Conservation (phyloP, 495 filamentous ascomycete species). For the Oidiodendron maius region DNA sequence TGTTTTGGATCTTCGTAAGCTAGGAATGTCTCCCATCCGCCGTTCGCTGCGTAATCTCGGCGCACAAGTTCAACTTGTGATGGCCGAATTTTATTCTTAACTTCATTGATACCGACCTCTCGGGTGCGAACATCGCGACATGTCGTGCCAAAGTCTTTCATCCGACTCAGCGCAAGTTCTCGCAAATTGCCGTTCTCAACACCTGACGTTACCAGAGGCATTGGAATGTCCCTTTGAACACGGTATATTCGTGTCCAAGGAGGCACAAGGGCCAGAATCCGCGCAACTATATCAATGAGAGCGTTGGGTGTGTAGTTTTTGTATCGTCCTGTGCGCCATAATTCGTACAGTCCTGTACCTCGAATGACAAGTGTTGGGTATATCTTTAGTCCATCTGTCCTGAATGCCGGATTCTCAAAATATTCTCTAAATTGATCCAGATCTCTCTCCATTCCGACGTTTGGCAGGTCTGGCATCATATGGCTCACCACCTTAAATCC, state of each 20-base stretch:
- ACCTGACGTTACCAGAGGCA: slow-evolving; percentile 93
- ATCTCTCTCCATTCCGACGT: slow-evolving; percentile 97
- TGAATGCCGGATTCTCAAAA: slow-evolving; percentile 92
- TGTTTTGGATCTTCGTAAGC: slow-evolving; percentile 98
- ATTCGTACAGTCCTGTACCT: slow-evolving; percentile 92
- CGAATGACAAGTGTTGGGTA: slow-evolving; percentile 97
- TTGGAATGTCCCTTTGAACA: slow-evolving; percentile 96
- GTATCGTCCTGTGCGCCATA: slow-evolving; percentile 95
- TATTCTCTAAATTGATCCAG: slow-evolving; percentile 96
- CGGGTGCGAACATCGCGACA: slow-evolving; percentile 97
- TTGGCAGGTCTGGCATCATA: slow-evolving; percentile 99
- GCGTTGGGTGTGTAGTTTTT: slow-evolving; percentile 98
- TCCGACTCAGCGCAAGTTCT: slow-evolving; percentile 84
- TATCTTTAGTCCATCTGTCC: slow-evolving; percentile 97
- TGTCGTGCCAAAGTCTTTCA: slow-evolving; percentile 98
- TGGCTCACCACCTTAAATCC: slow-evolving; percentile 98
- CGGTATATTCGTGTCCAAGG: slow-evolving; percentile 99
- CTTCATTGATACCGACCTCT: slow-evolving; percentile 97
- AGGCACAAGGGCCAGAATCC: slow-evolving; percentile 88
- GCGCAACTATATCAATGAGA: slow-evolving; percentile 88
- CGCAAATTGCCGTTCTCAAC: slow-evolving; percentile 97
- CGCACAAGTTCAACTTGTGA: slow-evolving; percentile 96
- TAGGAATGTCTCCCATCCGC: slow-evolving; percentile 96
- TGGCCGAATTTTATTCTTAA: slow-evolving; percentile 95
- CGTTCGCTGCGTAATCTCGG: slow-evolving; percentile 89